Evolutionary conservation across 176 grass and related monocot species (phyloP), one percentile per base, ranked within the genome.

Genomic region (Elaeis guineensis): DNA sequence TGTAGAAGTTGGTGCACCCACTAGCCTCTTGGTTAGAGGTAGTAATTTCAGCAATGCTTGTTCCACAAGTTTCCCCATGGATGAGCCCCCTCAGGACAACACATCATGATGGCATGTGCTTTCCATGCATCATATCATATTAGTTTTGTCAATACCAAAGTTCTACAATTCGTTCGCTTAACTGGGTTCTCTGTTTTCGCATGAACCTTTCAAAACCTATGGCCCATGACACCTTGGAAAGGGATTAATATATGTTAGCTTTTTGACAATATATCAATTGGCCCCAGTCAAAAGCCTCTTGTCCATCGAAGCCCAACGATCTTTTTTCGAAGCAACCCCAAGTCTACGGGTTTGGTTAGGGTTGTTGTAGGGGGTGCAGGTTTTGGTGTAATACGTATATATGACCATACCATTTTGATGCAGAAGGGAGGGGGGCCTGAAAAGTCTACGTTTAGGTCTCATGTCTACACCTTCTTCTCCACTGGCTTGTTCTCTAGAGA

Each of bases 1-100:
- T 26, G 44, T 15, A 51, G 21, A 30, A 69, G 51, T 79, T 75
- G 84, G 61, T 79, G 72, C 75, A 79, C 72, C 84, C 53, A 87
- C 79, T 87, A 56, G 19, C 55, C 20, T 35, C 50, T 62, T 52
- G 56, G 32, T 12, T 17, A 62, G 12, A 5, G 50, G 12, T 58
- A 32, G 63, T 73, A 50, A 75, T 17, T 59, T 23, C 63, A 49
- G 66, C 66, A 19, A 85, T 80, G 81, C 82, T 59, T 85, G 58
- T 49, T 75, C 32, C 61, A 83, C 72, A 80, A 85, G 69, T 63
- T 54, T 79, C 22, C 68, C 18, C 54, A 16, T 62, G 14, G 51
- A 80, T 74, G 57, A 59, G 22, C 0, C 22, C 19, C 21, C 48
- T 25, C 26, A 60, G 73, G 23, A 62, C 55, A 19, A 5, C 26